Conservation (phyloP, 1,284 basidiomycete genomes). For the Cryptococcus wingfieldii region DNA sequence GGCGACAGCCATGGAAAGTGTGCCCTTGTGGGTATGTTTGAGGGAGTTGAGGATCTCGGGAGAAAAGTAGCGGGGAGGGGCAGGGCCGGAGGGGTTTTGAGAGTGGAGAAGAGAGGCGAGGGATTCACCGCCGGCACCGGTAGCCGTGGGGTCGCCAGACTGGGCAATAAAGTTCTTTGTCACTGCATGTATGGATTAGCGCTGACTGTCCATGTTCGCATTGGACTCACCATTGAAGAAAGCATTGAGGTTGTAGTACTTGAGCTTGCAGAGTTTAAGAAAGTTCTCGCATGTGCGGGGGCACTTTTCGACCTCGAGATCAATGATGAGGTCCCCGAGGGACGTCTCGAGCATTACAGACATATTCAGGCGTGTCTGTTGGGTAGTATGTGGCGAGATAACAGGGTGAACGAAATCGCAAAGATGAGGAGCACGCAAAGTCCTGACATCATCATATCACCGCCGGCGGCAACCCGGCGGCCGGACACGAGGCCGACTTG, state of each 20-base stretch:
- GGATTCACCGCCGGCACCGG: slow-evolving; percentile 86
- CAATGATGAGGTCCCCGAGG: slow-evolving; percentile 90
- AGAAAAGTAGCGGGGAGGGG: slow-evolving; percentile 71
- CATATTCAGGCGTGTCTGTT: slow-evolving; percentile 54
- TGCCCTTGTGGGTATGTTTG: slow-evolving; percentile 82
- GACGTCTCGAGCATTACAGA: slow-evolving; percentile 95
- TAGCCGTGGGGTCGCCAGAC: slow-evolving; percentile 89
- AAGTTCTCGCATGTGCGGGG: slow-evolving; percentile 92
- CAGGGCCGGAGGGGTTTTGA: slow-evolving; percentile 47
- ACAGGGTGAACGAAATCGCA: too few relatives aligned
- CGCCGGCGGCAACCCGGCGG: too few relatives aligned
- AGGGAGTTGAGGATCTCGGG: slow-evolving; percentile 68
- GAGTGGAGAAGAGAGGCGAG: slow-evolving; percentile 66
- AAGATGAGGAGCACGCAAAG: too few relatives aligned
- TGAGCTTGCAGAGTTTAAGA: slow-evolving; percentile 91
- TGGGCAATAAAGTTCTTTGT: slow-evolving; percentile 96
- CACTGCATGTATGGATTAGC: slow-evolving; percentile 54
- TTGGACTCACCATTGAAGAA: slow-evolving; percentile 83
- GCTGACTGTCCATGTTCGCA: background rate
- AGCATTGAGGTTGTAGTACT: slow-evolving; percentile 92
- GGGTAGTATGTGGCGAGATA: slow-evolving; percentile 1
- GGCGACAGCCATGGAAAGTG: slow-evolving; percentile 92
- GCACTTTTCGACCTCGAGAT: slow-evolving; percentile 85
- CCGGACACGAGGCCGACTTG: too few relatives aligned
- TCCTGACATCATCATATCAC: background rate